Evolutionary conservation across 441 rosid genomes (phyloP).

Genomic region (Gossypium aridum): DNA sequence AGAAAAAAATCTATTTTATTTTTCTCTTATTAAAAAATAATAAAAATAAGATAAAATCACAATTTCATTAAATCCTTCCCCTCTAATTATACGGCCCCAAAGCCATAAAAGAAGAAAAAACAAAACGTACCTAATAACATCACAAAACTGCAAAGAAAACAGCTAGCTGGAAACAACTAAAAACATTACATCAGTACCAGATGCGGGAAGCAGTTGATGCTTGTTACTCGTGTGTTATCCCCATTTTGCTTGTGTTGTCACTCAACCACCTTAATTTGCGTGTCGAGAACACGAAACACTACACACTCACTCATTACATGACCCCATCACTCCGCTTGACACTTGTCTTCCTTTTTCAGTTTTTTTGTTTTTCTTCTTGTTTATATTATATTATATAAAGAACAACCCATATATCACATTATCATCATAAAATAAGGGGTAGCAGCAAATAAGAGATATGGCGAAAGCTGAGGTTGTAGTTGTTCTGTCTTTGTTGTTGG

Average conservation of each 20-base stretch:
- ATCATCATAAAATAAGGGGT: too few relatives aligned
- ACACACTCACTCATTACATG: not conserved
- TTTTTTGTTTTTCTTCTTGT: not conserved
- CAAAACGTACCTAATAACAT: too few relatives aligned
- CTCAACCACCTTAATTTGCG: slow-evolving; percentile 25
- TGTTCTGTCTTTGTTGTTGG: not conserved
- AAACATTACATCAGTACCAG: too few relatives aligned
- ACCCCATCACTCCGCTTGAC: not conserved
- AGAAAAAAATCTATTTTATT: accelerated
- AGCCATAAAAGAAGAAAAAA: not conserved
- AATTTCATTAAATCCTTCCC: too few relatives aligned
- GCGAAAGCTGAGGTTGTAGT: not conserved
- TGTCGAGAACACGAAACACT: slow-evolving; percentile 12
- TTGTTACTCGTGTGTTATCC: not conserved
- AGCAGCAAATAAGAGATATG: slow-evolving; percentile 3
- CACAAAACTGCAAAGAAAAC: too few relatives aligned
- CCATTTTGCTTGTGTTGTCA: not conserved
- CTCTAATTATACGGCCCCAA: not conserved
- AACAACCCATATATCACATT: not conserved
- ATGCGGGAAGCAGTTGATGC: slow-evolving; percentile 39
- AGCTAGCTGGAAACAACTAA: too few relatives aligned
- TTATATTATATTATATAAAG: not conserved
- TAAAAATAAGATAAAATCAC: too few relatives aligned
- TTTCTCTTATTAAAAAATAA: too few relatives aligned
- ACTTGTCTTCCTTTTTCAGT: not conserved